Percentiles rank a stretch among this genome's conserved stretches.
Conservation (phyloP, 345 rosid genomes). For the Turnera subulata region DNA sequence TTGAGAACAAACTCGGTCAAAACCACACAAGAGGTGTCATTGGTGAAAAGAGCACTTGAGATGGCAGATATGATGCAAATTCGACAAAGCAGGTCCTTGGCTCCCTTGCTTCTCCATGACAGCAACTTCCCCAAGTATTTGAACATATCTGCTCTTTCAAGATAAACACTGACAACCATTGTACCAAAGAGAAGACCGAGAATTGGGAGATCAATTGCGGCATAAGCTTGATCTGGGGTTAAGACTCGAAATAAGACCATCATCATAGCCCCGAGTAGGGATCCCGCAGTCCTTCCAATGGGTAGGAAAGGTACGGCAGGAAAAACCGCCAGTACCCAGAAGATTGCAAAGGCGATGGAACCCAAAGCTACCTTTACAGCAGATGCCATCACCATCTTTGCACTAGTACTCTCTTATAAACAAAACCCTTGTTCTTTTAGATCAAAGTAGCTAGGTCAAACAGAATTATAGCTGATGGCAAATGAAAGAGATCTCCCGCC, state of each 20-base stretch:
- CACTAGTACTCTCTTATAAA: no score
- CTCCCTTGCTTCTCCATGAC: constrained; percentile 66
- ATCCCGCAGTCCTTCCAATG: constrained; percentile 86
- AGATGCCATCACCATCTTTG: constrained; percentile 64
- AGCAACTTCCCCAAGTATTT: constrained; percentile 66
- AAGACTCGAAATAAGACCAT: constrained; percentile 76
- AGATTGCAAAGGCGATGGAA: constrained; percentile 57
- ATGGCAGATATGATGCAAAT: constrained; percentile 67
- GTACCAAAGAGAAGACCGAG: constrained; percentile 89
- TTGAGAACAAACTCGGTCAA: constrained; percentile 78
- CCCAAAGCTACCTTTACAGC: constrained; percentile 51
- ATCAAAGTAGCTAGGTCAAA: no score
- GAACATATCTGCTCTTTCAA: constrained; percentile 80
- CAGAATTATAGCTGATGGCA: no score
- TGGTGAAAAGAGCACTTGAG: constrained; percentile 83
- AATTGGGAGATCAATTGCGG: constrained; percentile 75
- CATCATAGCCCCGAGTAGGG: constrained; percentile 75
- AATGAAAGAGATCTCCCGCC: no score
- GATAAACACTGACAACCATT: constrained; percentile 79
- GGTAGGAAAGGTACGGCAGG: constrained; percentile 75
- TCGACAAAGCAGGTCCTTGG: constrained; percentile 65
- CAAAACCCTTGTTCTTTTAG: no score
- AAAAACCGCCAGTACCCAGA: constrained; percentile 86
- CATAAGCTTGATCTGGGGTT: constrained; percentile 70
- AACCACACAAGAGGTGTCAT: constrained; percentile 77